A percentile compares a stretch with the other conserved stretches of the same genome.
Evolutionary conservation across 495 filamentous ascomycete species (phyloP).

Genomic region (Talaromyces ruber): DNA sequence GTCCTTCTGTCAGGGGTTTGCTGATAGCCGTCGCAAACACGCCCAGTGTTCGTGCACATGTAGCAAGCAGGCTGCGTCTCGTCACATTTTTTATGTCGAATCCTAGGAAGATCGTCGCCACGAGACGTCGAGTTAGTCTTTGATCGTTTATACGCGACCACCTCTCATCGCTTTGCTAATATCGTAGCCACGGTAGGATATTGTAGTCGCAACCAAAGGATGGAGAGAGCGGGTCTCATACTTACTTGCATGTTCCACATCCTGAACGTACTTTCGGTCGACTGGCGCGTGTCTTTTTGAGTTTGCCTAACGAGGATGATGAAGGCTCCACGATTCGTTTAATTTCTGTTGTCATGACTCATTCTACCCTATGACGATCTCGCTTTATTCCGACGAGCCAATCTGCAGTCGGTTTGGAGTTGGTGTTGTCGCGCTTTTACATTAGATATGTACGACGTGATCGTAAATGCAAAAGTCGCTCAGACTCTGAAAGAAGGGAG

Average conservation of each 20-base stretch:
- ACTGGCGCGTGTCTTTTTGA: neutral
- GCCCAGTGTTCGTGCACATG: slow-evolving; percentile 38
- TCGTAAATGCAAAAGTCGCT: neutral
- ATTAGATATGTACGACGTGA: neutral
- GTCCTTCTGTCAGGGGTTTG: slow-evolving; percentile 6
- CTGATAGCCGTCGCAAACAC: slow-evolving; percentile 25
- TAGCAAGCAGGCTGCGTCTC: slow-evolving; percentile 44
- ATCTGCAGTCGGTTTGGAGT: neutral
- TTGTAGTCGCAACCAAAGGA: neutral
- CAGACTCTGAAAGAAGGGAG: neutral
- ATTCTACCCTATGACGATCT: neutral
- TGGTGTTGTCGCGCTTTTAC: neutral
- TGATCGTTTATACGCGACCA: slow-evolving; percentile 7
- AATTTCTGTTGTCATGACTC: neutral
- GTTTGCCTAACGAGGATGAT: neutral
- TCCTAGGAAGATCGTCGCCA: slow-evolving; percentile 18
- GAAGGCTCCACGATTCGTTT: neutral
- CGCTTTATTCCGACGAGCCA: neutral
- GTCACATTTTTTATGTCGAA: slow-evolving; percentile 54
- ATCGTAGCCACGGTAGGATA: neutral
- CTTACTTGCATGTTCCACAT: slow-evolving; percentile 11
- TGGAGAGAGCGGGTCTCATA: neutral
- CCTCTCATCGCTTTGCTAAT: neutral
- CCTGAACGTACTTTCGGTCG: slow-evolving; percentile 10
- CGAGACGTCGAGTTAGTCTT: slow-evolving; percentile 18